phyloP scores from a whole-genome alignment of 164 flowering plant genomes.

The Macadamia integrifolia region DNA sequence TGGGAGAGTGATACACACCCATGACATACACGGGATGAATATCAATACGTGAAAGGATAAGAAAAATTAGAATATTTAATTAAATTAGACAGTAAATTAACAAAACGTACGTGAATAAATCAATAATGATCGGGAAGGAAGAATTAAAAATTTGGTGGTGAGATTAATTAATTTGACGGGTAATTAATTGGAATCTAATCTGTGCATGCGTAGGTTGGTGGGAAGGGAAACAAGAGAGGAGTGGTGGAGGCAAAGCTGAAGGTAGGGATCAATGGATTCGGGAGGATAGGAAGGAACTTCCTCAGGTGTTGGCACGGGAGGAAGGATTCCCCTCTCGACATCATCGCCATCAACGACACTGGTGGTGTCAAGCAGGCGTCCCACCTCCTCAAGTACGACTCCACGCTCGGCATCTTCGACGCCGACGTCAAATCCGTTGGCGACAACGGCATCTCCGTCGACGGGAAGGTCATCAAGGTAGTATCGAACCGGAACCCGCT shows the following conservation, averaged over 20 bases:
- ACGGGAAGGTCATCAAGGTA: conserved; percentile 83
- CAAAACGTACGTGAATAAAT: no score
- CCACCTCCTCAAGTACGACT: conserved; percentile 98
- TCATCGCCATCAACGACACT: conserved; percentile 91
- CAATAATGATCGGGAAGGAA: no score
- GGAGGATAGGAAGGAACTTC: conserved; percentile 96
- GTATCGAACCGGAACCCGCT: conserved; percentile 82
- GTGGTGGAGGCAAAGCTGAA: conserved; percentile 81
- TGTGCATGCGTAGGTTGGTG: conserved; percentile 25
- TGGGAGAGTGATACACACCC: no score
- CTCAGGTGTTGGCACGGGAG: conserved; percentile 99
- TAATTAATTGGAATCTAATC: no score
- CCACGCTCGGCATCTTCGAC: conserved; percentile 93
- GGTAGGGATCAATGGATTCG: conserved; percentile 97
- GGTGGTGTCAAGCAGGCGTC: conserved; percentile 98
- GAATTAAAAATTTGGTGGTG: no score
- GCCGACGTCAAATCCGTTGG: conserved; percentile 91
- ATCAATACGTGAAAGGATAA: no score
- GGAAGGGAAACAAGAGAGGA: conserved; percentile 32
- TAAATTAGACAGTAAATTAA: no score
- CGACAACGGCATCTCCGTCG: conserved; percentile 66
- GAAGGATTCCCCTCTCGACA: conserved; percentile 84
- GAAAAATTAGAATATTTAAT: no score
- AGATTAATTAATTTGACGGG: no score
- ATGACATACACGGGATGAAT: no score